Evolutionary conservation across 495 filamentous ascomycete genomes (phyloP).

Genomic region (Penicillium egyptiacum): DNA sequence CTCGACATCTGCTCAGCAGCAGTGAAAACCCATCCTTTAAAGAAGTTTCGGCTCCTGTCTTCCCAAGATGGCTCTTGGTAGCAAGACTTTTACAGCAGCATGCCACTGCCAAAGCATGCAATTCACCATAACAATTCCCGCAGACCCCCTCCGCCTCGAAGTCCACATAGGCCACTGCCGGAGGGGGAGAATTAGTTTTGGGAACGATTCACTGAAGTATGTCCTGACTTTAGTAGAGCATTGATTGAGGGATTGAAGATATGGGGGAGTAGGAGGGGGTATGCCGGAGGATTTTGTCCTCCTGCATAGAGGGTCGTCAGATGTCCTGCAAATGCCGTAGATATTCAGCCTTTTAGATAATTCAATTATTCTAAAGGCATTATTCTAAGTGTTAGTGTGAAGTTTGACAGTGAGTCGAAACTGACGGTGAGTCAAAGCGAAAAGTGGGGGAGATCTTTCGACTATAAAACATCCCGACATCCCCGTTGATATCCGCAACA

Average conservation of each 20-base stretch:
- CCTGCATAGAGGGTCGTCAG: not conserved
- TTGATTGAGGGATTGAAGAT: constrained; percentile 33
- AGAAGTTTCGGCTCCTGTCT: not conserved
- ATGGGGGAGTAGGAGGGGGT: constrained; percentile 23
- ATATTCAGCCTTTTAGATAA: not conserved
- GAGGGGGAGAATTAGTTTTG: constrained; percentile 28
- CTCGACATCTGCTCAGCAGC: not conserved
- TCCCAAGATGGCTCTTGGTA: not conserved
- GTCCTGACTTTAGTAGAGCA: constrained; percentile 26
- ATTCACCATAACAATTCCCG: constrained; percentile 29
- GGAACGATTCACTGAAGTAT: constrained; percentile 34
- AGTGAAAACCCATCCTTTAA: not conserved
- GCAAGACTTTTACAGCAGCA: constrained; percentile 34
- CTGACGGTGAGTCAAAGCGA: constrained; percentile 1
- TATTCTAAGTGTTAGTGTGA: not conserved
- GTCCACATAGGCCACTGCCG: constrained; percentile 64
- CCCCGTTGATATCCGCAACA: not conserved
- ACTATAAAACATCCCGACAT: constrained; percentile 2
- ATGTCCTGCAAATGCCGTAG: too few relatives aligned
- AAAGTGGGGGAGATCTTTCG: constrained; percentile 1
- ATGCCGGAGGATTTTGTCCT: constrained; percentile 22
- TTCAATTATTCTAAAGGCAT: not conserved
- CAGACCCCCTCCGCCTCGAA: constrained; percentile 27
- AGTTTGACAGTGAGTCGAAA: constrained; percentile 1
- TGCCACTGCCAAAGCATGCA: constrained; percentile 55